phyloP scores from a whole-genome alignment of 2,329 filamentous ascomycete species.

The Alternaria sp. region DNA sequence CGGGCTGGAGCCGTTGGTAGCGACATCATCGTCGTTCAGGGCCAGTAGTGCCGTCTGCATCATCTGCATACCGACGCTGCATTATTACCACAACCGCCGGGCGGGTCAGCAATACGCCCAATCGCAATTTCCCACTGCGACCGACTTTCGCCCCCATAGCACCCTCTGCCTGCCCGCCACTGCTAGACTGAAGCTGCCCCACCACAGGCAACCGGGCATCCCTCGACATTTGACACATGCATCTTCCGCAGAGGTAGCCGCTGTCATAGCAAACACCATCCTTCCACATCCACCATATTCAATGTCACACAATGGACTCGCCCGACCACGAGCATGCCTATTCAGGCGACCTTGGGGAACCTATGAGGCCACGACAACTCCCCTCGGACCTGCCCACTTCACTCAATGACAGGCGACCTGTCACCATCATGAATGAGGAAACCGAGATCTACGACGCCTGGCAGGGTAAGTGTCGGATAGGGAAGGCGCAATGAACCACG shows the following conservation, averaged over 20 bases:
- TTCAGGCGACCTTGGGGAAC: constrained; percentile 37
- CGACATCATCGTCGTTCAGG: constrained; percentile 15
- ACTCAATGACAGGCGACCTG: constrained; percentile 82
- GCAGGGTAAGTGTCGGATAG: constrained; percentile 74
- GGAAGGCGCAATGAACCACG: constrained; percentile 5
- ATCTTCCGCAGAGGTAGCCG: constrained; percentile 8
- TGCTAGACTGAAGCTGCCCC: constrained; percentile 8
- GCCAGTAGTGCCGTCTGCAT: not conserved
- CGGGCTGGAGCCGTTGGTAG: not conserved
- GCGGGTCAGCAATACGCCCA: not conserved
- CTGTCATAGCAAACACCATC: not conserved
- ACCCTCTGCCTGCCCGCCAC: not conserved
- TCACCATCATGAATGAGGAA: constrained; percentile 72
- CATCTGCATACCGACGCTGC: not conserved
- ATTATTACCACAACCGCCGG: not conserved
- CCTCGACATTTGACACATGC: constrained; percentile 18
- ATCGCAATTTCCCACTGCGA: not conserved
- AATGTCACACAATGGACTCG: constrained; percentile 46
- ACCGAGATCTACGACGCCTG: constrained; percentile 99
- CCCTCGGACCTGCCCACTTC: constrained; percentile 89
- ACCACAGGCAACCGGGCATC: constrained; percentile 10
- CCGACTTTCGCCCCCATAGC: not conserved
- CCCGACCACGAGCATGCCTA: constrained; percentile 44
- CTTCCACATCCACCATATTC: constrained; percentile 5
- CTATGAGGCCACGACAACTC: constrained; percentile 57